These are phyloP conservation scores for Setaria italica DNA, from an alignment of 202 grass and related monocot species.

Conservation along the genomic window DNA sequence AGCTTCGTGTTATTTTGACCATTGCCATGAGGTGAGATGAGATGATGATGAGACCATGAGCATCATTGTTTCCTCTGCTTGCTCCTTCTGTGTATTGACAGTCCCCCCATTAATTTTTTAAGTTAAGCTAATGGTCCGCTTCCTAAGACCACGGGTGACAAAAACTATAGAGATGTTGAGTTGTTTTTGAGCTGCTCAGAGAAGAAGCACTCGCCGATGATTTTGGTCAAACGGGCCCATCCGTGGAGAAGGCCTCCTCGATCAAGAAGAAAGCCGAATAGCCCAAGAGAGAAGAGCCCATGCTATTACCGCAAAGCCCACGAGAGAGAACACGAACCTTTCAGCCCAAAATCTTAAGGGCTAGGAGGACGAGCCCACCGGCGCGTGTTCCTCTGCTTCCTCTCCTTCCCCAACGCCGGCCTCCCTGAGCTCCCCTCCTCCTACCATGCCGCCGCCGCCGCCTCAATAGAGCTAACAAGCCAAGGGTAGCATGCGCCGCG, in stretches of 20 bases:
- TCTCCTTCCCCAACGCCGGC: conserved; percentile 24
- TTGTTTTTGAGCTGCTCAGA: neutral
- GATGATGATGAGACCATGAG: neutral
- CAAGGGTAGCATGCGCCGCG: conserved; percentile 48
- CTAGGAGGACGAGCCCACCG: neutral
- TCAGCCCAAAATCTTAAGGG: conserved; percentile 28
- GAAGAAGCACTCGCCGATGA: neutral
- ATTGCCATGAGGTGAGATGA: neutral
- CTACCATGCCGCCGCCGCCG: conserved; percentile 18
- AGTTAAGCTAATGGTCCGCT: neutral
- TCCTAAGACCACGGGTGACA: neutral
- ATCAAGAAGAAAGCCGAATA: neutral
- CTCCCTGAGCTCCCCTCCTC: neutral
- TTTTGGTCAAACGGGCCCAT: neutral
- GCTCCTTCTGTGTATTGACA: neutral
- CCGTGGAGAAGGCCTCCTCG: neutral
- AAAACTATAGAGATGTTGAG: neutral
- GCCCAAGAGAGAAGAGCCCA: neutral
- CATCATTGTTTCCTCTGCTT: neutral
- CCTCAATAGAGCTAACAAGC: conserved; percentile 20
- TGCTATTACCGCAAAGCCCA: neutral
- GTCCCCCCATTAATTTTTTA: neutral
- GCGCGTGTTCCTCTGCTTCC: neutral
- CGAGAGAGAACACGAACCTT: neutral
- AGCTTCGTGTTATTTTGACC: neutral